Conservation (phyloP, 805 yeast species). For the fission yeast (Schizosaccharomyces pombe) region DNA sequence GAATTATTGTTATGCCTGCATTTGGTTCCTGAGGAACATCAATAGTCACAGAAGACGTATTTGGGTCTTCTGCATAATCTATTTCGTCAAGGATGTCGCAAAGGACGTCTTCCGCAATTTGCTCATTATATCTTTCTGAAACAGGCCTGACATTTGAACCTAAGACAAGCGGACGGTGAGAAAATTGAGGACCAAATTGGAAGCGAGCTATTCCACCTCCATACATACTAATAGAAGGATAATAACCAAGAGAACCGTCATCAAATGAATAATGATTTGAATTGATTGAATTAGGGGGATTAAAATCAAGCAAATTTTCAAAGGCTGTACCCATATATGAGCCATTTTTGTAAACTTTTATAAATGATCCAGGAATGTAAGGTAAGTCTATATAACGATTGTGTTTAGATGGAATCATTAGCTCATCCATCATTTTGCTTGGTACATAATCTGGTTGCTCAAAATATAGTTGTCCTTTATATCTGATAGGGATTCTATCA, state of each 20-base stretch:
- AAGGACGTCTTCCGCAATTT: constrained; percentile 54
- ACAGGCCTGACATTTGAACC: constrained; percentile 23
- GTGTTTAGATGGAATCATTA: constrained; percentile 21
- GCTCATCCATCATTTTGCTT: constrained; percentile 47
- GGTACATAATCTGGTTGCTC: constrained; percentile 66
- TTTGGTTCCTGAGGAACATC: constrained; percentile 12
- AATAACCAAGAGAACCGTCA: constrained; percentile 75
- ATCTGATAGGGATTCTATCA: constrained; percentile 72
- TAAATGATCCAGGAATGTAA: constrained; percentile 27
- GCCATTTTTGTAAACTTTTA: constrained; percentile 63
- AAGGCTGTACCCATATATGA: constrained; percentile 38
- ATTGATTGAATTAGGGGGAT: constrained; percentile 45
- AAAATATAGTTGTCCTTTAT: constrained; percentile 50
- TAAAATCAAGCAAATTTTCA: constrained; percentile 43
- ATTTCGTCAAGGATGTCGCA: constrained; percentile 75
- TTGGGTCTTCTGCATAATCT: constrained; percentile 13
- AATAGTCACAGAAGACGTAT: background rate
- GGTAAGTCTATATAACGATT: constrained; percentile 19
- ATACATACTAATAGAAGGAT: constrained; percentile 69
- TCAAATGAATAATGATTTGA: constrained; percentile 24
- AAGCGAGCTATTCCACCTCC: constrained; percentile 53
- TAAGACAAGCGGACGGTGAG: constrained; percentile 11
- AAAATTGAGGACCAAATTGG: constrained; percentile 44
- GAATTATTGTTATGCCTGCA: background rate
- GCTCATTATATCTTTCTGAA: constrained; percentile 38